Percentiles rank a stretch among this genome's conserved stretches.
phyloP scores from a whole-genome alignment of 768 basidiomycete species.

The Leucosporidium scottii region DNA sequence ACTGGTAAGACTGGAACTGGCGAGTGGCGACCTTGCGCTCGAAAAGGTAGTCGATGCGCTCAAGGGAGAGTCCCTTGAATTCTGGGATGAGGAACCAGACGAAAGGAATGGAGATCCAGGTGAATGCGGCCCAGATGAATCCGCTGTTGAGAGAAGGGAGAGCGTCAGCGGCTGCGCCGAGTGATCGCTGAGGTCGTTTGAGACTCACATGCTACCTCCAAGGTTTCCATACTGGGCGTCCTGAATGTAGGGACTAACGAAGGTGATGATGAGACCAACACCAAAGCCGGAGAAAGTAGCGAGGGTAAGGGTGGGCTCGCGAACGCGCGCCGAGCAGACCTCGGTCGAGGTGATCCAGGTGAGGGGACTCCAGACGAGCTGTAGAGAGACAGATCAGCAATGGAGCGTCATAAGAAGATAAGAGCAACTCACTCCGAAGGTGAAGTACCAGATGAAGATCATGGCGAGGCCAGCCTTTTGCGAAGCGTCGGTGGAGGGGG shows the following conservation, averaged over 20 bases:
- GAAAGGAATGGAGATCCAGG: constrained; percentile 14
- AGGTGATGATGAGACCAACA: constrained; percentile 27
- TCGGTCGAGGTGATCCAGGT: constrained; percentile 33
- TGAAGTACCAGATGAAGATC: constrained; percentile 14
- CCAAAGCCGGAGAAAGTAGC: constrained; percentile 27
- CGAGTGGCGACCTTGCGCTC: neutral
- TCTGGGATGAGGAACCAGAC: constrained; percentile 36
- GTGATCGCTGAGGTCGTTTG: no score
- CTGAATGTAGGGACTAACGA: constrained; percentile 37
- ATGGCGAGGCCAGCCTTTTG: constrained; percentile 7
- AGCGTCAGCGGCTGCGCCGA: no score
- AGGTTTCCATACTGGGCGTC: constrained; percentile 34
- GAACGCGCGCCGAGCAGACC: constrained; percentile 26
- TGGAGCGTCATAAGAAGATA: no score
- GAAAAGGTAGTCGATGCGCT: constrained; percentile 37
- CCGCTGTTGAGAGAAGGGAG: constrained; percentile 6
- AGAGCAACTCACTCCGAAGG: neutral
- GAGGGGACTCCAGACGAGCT: constrained; percentile 27
- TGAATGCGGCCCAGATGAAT: constrained; percentile 28
- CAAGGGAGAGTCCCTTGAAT: constrained; percentile 32
- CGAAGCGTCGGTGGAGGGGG: neutral
- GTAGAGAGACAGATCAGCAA: constrained; percentile 28
- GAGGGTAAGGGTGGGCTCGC: constrained; percentile 33
- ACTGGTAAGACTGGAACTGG: no score
- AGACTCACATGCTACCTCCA: constrained; percentile 22